These are phyloP conservation scores for Paraphysoderma sedebokerense DNA, from an alignment of 371 early-diverging fungal species.

Conservation along the genomic window DNA sequence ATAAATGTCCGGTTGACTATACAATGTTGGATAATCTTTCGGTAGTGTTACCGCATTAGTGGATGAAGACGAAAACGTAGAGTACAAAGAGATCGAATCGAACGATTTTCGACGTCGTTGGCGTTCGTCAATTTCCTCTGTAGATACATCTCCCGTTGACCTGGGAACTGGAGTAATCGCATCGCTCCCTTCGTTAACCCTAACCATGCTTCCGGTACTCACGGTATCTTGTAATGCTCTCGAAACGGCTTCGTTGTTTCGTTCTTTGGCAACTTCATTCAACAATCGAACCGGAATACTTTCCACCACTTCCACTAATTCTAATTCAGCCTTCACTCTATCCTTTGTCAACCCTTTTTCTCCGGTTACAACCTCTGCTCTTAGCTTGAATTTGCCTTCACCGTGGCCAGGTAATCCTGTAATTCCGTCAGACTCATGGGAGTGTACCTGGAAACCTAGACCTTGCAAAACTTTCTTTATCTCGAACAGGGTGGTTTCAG, in stretches of 20 bases:
- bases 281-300: neutral
- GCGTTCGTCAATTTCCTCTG: too few relatives aligned
- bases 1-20: neutral
- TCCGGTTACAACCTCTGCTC: neutral
- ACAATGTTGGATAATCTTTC: neutral
- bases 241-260: too few relatives aligned
- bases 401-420: neutral
- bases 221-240: too few relatives aligned
- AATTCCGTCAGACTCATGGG: neutral
- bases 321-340: neutral
- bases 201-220: too few relatives aligned
- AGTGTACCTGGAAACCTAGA: neutral
- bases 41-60: neutral
- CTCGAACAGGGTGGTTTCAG: neutral
- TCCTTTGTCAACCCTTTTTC: neutral
- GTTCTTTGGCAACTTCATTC: too few relatives aligned
- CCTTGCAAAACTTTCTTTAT: neutral
- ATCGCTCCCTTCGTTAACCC: too few relatives aligned
- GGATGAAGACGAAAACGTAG: neutral
- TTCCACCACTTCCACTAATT: neutral
- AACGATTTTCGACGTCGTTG: too few relatives aligned
- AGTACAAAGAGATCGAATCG: neutral
- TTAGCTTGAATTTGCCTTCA: neutral
- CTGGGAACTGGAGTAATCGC: too few relatives aligned
- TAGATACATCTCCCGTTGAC: too few relatives aligned